Conservation (phyloP, 1,139 yeast genomes). For the Candida tropicalis region DNA sequence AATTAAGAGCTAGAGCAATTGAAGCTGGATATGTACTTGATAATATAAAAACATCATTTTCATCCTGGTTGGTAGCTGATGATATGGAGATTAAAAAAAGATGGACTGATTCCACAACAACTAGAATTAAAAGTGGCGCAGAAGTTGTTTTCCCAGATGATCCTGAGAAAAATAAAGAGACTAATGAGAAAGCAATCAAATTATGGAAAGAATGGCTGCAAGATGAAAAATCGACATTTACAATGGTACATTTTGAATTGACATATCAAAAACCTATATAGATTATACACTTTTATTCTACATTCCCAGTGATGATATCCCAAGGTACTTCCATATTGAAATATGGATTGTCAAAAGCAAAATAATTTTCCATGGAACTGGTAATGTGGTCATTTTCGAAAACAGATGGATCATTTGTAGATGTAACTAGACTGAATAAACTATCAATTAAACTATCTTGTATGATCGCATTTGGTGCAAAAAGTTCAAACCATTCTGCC, state of each 20-base stretch:
- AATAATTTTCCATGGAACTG: conserved; percentile 15
- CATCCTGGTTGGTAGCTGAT: conserved; percentile 21
- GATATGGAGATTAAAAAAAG: conserved; percentile 10
- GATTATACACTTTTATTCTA: conserved; percentile 7
- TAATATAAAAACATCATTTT: conserved; percentile 16
- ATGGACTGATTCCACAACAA: conserved; percentile 15
- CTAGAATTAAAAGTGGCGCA: conserved; percentile 18
- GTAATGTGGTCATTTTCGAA: conserved; percentile 14
- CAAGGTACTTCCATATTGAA: conserved; percentile 15
- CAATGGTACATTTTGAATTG: conserved; percentile 21
- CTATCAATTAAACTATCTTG: conserved; percentile 7
- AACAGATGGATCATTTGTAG: conserved; percentile 15
- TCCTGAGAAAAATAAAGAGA: conserved; percentile 13
- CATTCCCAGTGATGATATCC: conserved; percentile 6
- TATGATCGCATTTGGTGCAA: conserved; percentile 8
- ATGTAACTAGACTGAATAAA: conserved; percentile 10
- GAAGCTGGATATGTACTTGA: conserved; percentile 23
- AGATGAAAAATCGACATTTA: conserved; percentile 18
- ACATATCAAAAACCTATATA: conserved; percentile 16
- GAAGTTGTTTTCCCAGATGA: conserved; percentile 17
- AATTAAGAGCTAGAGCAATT: conserved; percentile 20
- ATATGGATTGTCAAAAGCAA: conserved; percentile 18
- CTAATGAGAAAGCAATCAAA: conserved; percentile 11
- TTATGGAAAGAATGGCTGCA: conserved; percentile 21
- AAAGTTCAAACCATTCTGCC: conserved; percentile 11